Evolutionary conservation across 768 basidiomycete species (phyloP).

Genomic region (Lactarius sanguifluus): DNA sequence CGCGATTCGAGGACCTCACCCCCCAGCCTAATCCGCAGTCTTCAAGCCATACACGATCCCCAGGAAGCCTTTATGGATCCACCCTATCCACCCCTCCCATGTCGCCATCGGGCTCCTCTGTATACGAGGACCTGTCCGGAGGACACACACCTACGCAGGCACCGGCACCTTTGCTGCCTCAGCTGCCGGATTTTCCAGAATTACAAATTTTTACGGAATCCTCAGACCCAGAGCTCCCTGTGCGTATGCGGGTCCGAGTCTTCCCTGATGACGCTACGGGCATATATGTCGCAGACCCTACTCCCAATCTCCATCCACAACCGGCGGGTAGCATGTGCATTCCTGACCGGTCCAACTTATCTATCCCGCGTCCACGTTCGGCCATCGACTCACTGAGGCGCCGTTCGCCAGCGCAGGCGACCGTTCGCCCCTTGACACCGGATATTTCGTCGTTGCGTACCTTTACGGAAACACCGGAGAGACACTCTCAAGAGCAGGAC

Average conservation of each 20-base stretch:
- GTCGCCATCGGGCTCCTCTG: constrained; percentile 10
- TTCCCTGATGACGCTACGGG: too few species aligned
- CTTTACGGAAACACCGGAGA: not conserved
- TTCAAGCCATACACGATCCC: constrained; percentile 43
- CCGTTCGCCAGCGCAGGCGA: too few species aligned
- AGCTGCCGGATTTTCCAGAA: too few species aligned
- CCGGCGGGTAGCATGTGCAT: too few species aligned
- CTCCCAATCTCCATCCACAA: too few species aligned
- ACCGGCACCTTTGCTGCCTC: not conserved
- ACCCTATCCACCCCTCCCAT: constrained; percentile 39
- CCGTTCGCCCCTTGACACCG: not conserved
- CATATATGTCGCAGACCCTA: too few species aligned
- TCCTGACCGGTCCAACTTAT: too few species aligned
- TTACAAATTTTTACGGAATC: too few species aligned
- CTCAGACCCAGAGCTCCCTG: too few species aligned
- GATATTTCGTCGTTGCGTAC: not conserved
- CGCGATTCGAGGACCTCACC: constrained; percentile 60
- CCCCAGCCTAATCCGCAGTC: constrained; percentile 55
- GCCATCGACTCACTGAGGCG: too few species aligned
- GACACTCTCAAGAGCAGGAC: not conserved
- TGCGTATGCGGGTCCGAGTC: too few species aligned
- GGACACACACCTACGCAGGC: not conserved
- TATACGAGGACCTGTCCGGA: not conserved
- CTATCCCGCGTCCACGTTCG: too few species aligned
- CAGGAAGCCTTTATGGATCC: constrained; percentile 77